Base-by-base conservation (phyloP, 345 rosid genomes). In the Camelina hispida region DNA sequence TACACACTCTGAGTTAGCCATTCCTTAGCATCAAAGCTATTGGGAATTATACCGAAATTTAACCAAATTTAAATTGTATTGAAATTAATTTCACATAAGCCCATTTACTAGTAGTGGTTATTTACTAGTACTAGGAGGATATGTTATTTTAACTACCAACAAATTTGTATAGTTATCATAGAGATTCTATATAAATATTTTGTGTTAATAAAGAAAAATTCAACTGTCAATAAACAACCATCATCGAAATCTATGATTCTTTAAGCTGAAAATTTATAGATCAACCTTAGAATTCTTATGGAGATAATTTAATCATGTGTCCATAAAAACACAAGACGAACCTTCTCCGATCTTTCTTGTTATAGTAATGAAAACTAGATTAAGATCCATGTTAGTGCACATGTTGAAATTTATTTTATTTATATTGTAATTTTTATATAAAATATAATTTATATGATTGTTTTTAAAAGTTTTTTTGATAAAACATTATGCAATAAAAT, bases 1-100 rank as follows among this genome's bases (percentile, higher is more conserved):
- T 51, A 10, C 53, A 63, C 1, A 15, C 53, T 63, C 32, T 17
- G 46, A 16, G 53, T 43, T n/a, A n/a, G n/a, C n/a, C 53, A 54
- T 73, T 73, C 64, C 77, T 73, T 65, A 65, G 65, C 78, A 56
- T 73, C 71, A 73, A 65, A 55, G 71, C 40, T 8, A 54, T 20
- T 28, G 54, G 9, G 59, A 28, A 52, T 17, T 38, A 62, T 62
- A 25, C 32, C 11, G 22, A 46, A 56, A 46, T 9, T 44, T 43
- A 28, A 14, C 11, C n/a, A 46, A 56, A 46, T 9, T 44, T 43
- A 28, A 14, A 16, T 25, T 59, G 37, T 18, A 47, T 47, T 20
- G n/a, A 32, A 18, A 11, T 40, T 23, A 18, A 11, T 40, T 23
- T 6, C 12, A 30, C 6, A 56, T 28, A 30, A 56, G 18, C 61